Base-by-base conservation (phyloP, 1,284 basidiomycete genomes). In the Phlebopus sp. region DNA sequence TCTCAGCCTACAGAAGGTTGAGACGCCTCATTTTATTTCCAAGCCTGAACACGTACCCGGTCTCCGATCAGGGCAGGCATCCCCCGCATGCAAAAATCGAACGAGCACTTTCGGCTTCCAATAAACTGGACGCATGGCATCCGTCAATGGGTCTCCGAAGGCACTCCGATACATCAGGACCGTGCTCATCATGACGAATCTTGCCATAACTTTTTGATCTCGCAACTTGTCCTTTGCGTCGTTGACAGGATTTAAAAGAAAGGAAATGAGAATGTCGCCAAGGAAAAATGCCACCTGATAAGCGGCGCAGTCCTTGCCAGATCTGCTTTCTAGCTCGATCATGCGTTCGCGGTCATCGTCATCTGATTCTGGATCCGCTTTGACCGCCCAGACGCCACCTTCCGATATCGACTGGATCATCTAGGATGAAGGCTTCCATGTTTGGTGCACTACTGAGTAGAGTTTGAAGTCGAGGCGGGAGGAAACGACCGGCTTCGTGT, bases 111-210 rank as follows among this genome's bases (percentile, higher is more conserved):
- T 44, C 15, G 45, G 46, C 1, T 42, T 51, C 54, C 53, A 55
- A 43, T 64, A 66, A 29, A 66, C 47, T 6, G 61, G 60, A 10
- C 57, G 47, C 58, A 64, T 61, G 2, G 62, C 54, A 41, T 64
- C 60, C 6, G 64, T 60, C 36, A 66, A 35, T 1, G 60, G 40
- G 43, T 65, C 64, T 2, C 64, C 64, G 3, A 61, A 50, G 2
- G 55, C 51, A 8, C 34, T 10, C 10, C 64, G 53, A 36, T 54
- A 52, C n/a, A 51, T 42, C 4, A 37, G 42, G 8, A 41, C 46
- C 18, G 59, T 61, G 9, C 62, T 60, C 50, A 56, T 61, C 35
- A 58, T 50, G 4, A 64, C 58, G 9, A 63, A 42, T n/a, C 53
- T 46, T 36, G 43, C 41, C 52, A 59, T 47, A 6, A 59, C 59